Conservation (phyloP, 2,329 filamentous ascomycete species). For the Tolypocladium guangdongense region DNA sequence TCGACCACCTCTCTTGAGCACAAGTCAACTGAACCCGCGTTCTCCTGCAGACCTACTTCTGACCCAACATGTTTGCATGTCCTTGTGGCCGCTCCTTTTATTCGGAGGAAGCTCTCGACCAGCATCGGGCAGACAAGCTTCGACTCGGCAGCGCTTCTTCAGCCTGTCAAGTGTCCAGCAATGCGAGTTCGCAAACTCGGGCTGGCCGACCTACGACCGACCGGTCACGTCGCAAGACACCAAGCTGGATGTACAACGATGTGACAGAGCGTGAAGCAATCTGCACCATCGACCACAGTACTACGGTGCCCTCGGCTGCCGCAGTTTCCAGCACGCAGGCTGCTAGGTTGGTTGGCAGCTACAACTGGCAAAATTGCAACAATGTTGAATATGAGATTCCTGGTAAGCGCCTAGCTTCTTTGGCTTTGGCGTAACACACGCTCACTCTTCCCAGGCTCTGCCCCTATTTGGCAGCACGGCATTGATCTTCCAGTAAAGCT, state of each 20-base stretch:
- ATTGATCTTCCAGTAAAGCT: background rate
- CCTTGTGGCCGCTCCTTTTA: background rate
- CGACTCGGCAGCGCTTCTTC: background rate
- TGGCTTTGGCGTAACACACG: background rate
- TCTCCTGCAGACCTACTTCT: too few species aligned
- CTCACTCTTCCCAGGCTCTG: background rate
- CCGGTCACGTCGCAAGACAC: background rate
- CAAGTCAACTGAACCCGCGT: too few species aligned
- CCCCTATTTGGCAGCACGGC: background rate
- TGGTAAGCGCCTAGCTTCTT: background rate
- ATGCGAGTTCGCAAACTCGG: background rate
- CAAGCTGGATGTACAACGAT: background rate
- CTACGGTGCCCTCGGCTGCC: background rate
- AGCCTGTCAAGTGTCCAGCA: background rate
- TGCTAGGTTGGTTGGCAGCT: background rate
- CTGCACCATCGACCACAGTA: background rate
- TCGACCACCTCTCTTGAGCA: too few species aligned
- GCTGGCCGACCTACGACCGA: background rate
- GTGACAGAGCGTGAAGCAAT: background rate
- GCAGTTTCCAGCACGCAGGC: background rate
- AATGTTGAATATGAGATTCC: background rate
- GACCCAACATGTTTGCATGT: background rate
- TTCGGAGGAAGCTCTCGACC: background rate
- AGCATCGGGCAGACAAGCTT: background rate
- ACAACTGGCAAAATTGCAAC: background rate